These are phyloP conservation scores for Saturnispora besseyi DNA, from an alignment of 805 yeast species.

Conservation along the genomic window DNA sequence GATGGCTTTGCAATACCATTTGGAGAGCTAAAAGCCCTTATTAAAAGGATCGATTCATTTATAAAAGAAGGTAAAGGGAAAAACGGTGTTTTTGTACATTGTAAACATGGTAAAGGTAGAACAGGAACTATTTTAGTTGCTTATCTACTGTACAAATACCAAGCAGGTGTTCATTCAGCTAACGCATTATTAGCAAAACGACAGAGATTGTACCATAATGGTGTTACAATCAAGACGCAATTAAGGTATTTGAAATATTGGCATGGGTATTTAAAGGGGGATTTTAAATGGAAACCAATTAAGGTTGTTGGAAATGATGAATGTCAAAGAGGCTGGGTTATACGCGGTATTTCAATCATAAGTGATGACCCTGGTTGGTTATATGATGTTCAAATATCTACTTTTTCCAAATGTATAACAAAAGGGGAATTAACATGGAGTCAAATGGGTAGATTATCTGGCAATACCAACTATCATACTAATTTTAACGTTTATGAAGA, in stretches of 20 bases:
- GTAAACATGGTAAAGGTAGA: constrained; percentile 88
- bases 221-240: constrained; percentile 69
- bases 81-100: constrained; percentile 58
- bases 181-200: constrained; percentile 41
- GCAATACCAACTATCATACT: neutral
- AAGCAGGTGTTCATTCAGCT: constrained; percentile 36
- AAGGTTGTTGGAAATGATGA: neutral
- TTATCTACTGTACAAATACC: constrained; percentile 46
- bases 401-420: neutral
- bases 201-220: constrained; percentile 49
- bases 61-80: constrained; percentile 14
- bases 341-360: neutral
- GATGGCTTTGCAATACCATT: neutral
- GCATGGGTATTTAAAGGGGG: constrained; percentile 10
- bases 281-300: neutral
- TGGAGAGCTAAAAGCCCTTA: neutral
- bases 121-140: constrained; percentile 73
- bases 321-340: neutral
- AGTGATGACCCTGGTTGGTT: neutral
- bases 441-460: neutral
- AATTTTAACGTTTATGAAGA: neutral
- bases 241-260: constrained; percentile 54
- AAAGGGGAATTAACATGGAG: neutral
- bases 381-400: neutral
- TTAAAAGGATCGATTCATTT: neutral